Evolutionary conservation across 108 stramenopile species (phyloP).

Genomic region (Cyclostephanos invisitatus): DNA sequence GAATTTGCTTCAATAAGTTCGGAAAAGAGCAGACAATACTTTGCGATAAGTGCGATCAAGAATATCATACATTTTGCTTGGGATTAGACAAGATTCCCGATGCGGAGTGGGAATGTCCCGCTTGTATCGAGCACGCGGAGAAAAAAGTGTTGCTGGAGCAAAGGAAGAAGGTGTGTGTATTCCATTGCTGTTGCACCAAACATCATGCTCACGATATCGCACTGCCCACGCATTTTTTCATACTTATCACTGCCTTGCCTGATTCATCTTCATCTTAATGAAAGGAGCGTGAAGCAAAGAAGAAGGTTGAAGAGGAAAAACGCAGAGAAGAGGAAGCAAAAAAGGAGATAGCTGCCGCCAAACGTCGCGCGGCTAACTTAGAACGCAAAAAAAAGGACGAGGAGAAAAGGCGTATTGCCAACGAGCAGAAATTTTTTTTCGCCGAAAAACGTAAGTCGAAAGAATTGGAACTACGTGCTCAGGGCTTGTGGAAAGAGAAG

Average conservation of each 20-base stretch:
- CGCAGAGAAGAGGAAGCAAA: constrained; percentile 23
- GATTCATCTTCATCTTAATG: neutral
- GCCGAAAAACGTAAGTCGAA: constrained; percentile 13
- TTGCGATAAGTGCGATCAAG: constrained; percentile 49
- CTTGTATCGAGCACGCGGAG: constrained; percentile 47
- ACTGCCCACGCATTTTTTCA: neutral
- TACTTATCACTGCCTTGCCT: neutral
- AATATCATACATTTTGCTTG: constrained; percentile 54
- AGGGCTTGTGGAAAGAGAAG: constrained; percentile 7
- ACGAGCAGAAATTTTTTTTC: constrained; percentile 9
- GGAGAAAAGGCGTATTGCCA: constrained; percentile 18
- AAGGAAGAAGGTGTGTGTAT: constrained; percentile 7
- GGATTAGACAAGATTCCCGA: constrained; percentile 35
- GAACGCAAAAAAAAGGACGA: constrained; percentile 25
- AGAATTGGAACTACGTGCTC: constrained; percentile 12
- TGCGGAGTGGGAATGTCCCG: constrained; percentile 42
- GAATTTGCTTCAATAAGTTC: constrained; percentile 84
- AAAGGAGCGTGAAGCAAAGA: constrained; percentile 26
- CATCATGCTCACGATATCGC: neutral
- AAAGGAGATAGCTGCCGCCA: constrained; percentile 24
- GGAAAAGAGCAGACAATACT: constrained; percentile 54
- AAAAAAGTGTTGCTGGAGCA: constrained; percentile 37
- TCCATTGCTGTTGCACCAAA: neutral
- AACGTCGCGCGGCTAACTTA: constrained; percentile 14
- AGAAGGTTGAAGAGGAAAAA: constrained; percentile 29